A percentile compares a stretch with the other conserved stretches of the same genome.
Conservation (phyloP, 169 alveolate genomes). For the Cyclospora cayetanensis region DNA sequence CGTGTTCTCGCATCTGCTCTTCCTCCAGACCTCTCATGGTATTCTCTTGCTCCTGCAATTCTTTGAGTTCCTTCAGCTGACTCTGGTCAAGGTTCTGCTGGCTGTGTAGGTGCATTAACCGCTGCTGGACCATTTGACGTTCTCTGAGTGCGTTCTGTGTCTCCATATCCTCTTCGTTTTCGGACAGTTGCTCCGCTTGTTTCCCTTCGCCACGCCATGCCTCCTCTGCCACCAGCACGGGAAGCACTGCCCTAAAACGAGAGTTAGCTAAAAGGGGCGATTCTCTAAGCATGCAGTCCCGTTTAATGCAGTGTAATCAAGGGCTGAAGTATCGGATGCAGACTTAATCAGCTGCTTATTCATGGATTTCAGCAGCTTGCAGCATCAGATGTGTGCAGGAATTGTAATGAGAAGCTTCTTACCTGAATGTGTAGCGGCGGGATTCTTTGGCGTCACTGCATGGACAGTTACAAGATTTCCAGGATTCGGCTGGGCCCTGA, state of each 20-base stretch:
- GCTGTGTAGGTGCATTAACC: neutral
- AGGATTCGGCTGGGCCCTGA: neutral
- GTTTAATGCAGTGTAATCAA: too few relatives aligned
- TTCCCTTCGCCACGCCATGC: neutral
- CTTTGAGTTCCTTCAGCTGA: neutral
- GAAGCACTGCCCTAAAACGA: too few relatives aligned
- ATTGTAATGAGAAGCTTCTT: too few relatives aligned
- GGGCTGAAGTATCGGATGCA: too few relatives aligned
- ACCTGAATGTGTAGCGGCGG: neutral
- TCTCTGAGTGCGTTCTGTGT: neutral
- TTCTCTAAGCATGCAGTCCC: too few relatives aligned
- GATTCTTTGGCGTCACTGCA: neutral
- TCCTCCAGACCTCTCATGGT: neutral
- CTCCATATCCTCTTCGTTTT: neutral
- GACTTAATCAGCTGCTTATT: too few relatives aligned
- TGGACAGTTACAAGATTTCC: constrained; percentile 27
- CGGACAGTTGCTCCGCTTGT: neutral
- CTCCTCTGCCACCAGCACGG: neutral
- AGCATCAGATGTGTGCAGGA: too few relatives aligned
- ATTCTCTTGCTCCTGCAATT: neutral
- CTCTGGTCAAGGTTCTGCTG: neutral
- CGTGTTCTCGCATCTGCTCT: neutral
- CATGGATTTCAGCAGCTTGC: too few relatives aligned
- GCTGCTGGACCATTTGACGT: neutral
- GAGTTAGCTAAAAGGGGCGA: too few relatives aligned